phyloP scores from a whole-genome alignment of 352 stramenopile species.

The Thalassiosira hispida region DNA sequence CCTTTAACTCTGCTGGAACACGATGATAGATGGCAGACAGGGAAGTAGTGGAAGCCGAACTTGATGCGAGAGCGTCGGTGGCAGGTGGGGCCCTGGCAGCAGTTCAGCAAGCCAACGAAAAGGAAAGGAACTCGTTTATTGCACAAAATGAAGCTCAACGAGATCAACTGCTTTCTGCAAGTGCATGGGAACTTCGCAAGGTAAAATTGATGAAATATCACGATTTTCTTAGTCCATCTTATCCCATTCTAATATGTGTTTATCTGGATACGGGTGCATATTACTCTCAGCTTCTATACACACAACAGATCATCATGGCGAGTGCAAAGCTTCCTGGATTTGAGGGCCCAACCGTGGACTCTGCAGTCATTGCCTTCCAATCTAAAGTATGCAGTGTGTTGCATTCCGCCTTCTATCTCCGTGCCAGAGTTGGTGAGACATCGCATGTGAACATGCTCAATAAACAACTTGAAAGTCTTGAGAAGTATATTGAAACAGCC shows the following conservation, averaged over 20 bases:
- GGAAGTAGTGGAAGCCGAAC: constrained; percentile 60
- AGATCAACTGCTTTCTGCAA: constrained; percentile 54
- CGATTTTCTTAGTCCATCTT: too few species aligned
- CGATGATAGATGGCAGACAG: constrained; percentile 51
- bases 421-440: constrained; percentile 66
- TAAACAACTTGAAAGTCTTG: constrained; percentile 53
- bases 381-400: constrained; percentile 77
- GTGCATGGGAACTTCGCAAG: constrained; percentile 78
- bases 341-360: constrained; percentile 72
- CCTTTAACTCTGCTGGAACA: constrained; percentile 1
- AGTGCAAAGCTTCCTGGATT: constrained; percentile 76
- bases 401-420: constrained; percentile 82
- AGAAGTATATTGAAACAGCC: constrained; percentile 29
- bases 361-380: constrained; percentile 63
- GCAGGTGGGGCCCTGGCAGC: constrained; percentile 61
- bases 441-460: constrained; percentile 73
- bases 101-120: constrained; percentile 74
- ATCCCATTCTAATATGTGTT: too few species aligned
- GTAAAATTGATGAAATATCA: constrained; percentile 9
- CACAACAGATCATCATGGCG: constrained; percentile 72
- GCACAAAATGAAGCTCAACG: constrained; percentile 58
- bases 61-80: constrained; percentile 71
- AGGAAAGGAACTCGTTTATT: constrained; percentile 69
- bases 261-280: too few species aligned
- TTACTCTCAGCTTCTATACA: constrained; percentile 63